These are phyloP conservation scores for Pseudogymnoascus sp. DNA, from an alignment of 2,329 filamentous ascomycete species.

Conservation along the genomic window DNA sequence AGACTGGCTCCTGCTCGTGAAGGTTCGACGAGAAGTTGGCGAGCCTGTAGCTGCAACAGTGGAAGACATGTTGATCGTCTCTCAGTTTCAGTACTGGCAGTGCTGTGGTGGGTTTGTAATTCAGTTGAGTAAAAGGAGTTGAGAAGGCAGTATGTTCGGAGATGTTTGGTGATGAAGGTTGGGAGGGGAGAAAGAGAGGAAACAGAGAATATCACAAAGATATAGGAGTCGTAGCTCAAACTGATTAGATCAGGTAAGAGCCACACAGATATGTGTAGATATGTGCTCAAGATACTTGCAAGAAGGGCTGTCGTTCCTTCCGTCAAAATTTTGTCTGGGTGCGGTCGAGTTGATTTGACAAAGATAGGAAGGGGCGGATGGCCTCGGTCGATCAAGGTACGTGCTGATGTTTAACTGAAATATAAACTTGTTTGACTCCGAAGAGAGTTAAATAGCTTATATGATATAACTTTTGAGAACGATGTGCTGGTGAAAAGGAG, in stretches of 20 bases:
- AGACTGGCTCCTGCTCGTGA: slow-evolving; percentile 30
- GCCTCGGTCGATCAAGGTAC: not conserved
- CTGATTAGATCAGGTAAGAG: slow-evolving; percentile 25
- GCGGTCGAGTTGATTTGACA: not conserved
- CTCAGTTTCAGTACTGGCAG: not conserved
- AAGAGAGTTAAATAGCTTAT: slow-evolving; percentile 8
- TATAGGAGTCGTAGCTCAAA: slow-evolving; percentile 27
- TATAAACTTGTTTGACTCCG: not conserved
- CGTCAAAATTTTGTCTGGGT: not conserved
- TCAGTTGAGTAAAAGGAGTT: slow-evolving; percentile 25
- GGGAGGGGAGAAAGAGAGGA: slow-evolving; percentile 20
- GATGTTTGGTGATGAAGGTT: slow-evolving; percentile 18
- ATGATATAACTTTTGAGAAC: slow-evolving; percentile 1
- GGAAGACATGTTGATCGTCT: slow-evolving; percentile 34
- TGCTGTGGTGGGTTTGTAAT: not conserved
- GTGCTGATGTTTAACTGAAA: not conserved
- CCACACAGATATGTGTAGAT: slow-evolving; percentile 11
- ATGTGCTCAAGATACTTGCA: not conserved
- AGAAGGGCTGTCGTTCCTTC: slow-evolving; percentile 4
- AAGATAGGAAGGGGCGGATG: slow-evolving; percentile 7
- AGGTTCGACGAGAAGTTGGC: slow-evolving; percentile 34
- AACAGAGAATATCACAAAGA: slow-evolving; percentile 22
- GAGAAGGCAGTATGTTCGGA: slow-evolving; percentile 24
- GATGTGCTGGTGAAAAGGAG: not conserved
- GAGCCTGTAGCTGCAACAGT: slow-evolving; percentile 35